Base-by-base conservation (phyloP, 768 basidiomycete species). In the Floccularia luteovirens region DNA sequence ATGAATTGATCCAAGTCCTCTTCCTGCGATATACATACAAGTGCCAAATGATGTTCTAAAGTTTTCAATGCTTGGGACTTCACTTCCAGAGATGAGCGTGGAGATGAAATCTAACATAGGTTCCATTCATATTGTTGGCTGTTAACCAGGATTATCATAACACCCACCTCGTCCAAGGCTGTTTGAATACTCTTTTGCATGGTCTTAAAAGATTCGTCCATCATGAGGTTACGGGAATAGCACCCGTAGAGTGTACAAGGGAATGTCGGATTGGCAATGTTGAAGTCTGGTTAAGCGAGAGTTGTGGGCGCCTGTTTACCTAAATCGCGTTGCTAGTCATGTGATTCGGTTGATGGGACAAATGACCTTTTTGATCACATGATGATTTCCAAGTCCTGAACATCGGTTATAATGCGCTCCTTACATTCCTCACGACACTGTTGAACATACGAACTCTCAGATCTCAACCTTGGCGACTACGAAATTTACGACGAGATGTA, bases 121-220 rank as follows among this genome's bases (percentile, higher is more conserved):
- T 22, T 14, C 38, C 38, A 24, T 20, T 17, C 22, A 19, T 17
- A 7, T 38, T 8, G 7, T 14, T 40, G 24, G 3, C 5, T 22
- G n/a, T n/a, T 8, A 39, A 8, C n/a, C 21, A 16, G 12, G 3
- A 12, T 7, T 7, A 27, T 11, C 17, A 10, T 32, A 27, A 17
- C 17, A 12, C 77, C 45, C 57, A 87, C 87, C 47, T 81, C 77
- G 53, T 88, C 85, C 33, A 89, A 62, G 22, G 79, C 70, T 41
- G 77, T 69, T 49, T 78, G 74, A 17, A 88, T 56, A 35, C 60
- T 61, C 31, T 63, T 59, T 31, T 66, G 66, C 67, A 80, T 59
- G 22, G 43, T 34, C 32, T 42, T 32, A 30, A 67, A 51, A 24
- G 50, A 46, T 24, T 57, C 54, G 12, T 55, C 52, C 48, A 63